These are phyloP conservation scores for Aspergillus clavatus DNA, from an alignment of 2,329 filamentous ascomycete species.

Conservation along the genomic window DNA sequence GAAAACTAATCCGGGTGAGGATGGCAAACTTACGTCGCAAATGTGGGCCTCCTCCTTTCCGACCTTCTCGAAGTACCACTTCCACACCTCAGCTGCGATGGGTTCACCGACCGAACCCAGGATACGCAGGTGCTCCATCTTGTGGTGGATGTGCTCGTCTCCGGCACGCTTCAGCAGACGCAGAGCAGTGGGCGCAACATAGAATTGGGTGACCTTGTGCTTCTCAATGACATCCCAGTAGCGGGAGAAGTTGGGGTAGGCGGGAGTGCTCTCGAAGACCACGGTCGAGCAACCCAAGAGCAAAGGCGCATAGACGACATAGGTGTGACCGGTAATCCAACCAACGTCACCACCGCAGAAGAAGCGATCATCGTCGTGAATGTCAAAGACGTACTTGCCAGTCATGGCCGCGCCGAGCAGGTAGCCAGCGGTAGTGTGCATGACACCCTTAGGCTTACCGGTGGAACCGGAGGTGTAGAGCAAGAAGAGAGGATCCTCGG, in stretches of 20 bases:
- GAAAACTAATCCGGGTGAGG: not conserved
- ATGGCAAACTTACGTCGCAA: constrained; percentile 68
- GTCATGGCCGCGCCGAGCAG: constrained; percentile 89
- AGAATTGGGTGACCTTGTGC: constrained; percentile 95
- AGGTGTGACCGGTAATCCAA: constrained; percentile 98
- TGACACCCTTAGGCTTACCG: constrained; percentile 96
- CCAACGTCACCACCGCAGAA: constrained; percentile 98
- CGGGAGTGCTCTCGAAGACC: constrained; percentile 95
- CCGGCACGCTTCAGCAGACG: constrained; percentile 92
- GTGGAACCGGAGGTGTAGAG: constrained; percentile 98
- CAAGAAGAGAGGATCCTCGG: constrained; percentile 94
- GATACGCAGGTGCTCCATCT: constrained; percentile 85
- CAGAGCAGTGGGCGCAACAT: constrained; percentile 92
- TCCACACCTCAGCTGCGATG: constrained; percentile 97
- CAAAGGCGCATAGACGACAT: constrained; percentile 93
- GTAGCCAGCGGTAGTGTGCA: constrained; percentile 96
- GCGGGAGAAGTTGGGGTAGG: constrained; percentile 94
- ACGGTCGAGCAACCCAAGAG: constrained; percentile 90
- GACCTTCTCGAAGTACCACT: constrained; percentile 96
- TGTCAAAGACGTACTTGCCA: constrained; percentile 98
- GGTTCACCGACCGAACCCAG: constrained; percentile 95
- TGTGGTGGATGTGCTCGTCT: constrained; percentile 81
- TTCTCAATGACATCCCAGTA: constrained; percentile 99
- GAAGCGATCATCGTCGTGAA: constrained; percentile 87
- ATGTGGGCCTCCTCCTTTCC: constrained; percentile 91